These are phyloP conservation scores for Piper longum DNA, from an alignment of 164 flowering plant genomes.

Conservation along the genomic window DNA sequence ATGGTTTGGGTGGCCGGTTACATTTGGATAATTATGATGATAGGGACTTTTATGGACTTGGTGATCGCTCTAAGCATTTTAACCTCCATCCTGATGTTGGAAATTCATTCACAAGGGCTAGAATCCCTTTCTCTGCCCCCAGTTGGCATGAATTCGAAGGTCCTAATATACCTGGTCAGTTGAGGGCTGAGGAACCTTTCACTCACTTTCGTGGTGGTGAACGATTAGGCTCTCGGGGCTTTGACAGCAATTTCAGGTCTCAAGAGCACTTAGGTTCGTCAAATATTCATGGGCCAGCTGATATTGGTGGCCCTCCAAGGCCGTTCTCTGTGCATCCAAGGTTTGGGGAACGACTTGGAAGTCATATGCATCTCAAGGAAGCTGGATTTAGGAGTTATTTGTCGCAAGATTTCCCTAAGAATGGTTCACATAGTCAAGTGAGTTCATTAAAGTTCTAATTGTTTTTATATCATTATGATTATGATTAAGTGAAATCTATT, in stretches of 20 bases:
- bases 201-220: slow-evolving; percentile 24
- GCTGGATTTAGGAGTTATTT: too few species aligned
- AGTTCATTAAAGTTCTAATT: slow-evolving; percentile 8
- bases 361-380: too few species aligned
- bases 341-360: neutral
- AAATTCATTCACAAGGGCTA: slow-evolving; percentile 25
- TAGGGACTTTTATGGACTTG: slow-evolving; percentile 35
- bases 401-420: too few species aligned
- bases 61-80: slow-evolving; percentile 28
- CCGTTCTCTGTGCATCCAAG: slow-evolving; percentile 23
- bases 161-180: slow-evolving; percentile 15
- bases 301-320: slow-evolving; percentile 17
- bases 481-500: neutral
- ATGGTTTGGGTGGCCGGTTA: slow-evolving; percentile 10
- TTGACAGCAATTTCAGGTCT: slow-evolving; percentile 22
- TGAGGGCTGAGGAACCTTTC: slow-evolving; percentile 12
- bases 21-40: slow-evolving; percentile 37
- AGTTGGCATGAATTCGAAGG: slow-evolving; percentile 44
- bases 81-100: slow-evolving; percentile 19
- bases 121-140: slow-evolving; percentile 32
- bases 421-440: slow-evolving; percentile 9
- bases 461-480: neutral
- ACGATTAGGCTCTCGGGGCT: slow-evolving; percentile 27
- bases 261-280: slow-evolving; percentile 2
- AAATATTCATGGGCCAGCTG: slow-evolving; percentile 6